phyloP scores from a whole-genome alignment of 1,284 basidiomycete genomes.

The Phellinidium pouzarii region DNA sequence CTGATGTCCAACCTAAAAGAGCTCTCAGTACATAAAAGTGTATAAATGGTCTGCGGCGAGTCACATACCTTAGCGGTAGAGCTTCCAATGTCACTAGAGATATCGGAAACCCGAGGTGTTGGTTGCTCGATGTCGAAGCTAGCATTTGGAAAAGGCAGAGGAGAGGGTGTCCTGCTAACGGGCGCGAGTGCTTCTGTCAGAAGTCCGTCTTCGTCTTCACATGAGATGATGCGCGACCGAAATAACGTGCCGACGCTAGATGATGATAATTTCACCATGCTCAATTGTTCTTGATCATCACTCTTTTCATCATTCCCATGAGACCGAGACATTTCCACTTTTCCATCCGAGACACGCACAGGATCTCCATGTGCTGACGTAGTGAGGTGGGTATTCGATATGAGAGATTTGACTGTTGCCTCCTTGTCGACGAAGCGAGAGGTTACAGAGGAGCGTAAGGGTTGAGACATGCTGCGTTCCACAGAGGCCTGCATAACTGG shows the following conservation, averaged over 20 bases:
- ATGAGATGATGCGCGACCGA: neutral
- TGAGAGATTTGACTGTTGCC: neutral
- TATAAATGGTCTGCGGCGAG: too few relatives aligned
- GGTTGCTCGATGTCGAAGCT: constrained; percentile 41
- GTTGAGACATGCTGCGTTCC: constrained; percentile 29
- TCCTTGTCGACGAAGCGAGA: constrained; percentile 31
- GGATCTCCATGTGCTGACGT: neutral
- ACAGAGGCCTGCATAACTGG: neutral
- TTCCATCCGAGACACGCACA: neutral
- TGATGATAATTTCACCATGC: too few relatives aligned
- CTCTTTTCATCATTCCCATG: neutral
- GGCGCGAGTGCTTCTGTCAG: constrained; percentile 54
- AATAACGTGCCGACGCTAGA: neutral
- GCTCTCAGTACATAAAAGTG: too few relatives aligned
- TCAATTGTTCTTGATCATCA: neutral
- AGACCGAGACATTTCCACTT: too few relatives aligned
- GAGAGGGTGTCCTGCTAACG: constrained; percentile 49
- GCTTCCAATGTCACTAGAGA: constrained; percentile 48
- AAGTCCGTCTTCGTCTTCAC: constrained; percentile 35
- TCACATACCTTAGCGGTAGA: constrained; percentile 54
- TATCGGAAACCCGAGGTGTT: constrained; percentile 37
- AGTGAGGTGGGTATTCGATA: neutral
- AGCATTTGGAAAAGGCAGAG: constrained; percentile 31
- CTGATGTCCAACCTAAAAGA: constrained; percentile 35
- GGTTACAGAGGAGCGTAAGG: constrained; percentile 42